Percentiles rank a stretch among this genome's conserved stretches.
phyloP scores from a whole-genome alignment of 1,139 yeast species.

The Spathaspora sp. region DNA sequence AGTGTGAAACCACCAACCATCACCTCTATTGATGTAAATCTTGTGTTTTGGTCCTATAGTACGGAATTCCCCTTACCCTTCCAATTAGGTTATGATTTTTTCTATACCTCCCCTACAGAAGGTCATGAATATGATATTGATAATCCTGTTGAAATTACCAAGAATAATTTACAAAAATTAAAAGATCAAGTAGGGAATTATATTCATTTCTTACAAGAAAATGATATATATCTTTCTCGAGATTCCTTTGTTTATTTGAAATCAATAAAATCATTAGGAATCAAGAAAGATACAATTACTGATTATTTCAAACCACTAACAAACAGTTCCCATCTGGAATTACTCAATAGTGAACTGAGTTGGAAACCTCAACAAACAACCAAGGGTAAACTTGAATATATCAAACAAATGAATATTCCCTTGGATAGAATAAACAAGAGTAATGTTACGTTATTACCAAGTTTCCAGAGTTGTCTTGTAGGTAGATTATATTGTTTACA shows the following conservation, averaged over 20 bases:
- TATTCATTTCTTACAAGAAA: conserved; percentile 35
- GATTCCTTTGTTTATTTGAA: conserved; percentile 38
- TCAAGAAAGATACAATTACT: conserved; percentile 42
- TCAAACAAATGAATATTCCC: conserved; percentile 30
- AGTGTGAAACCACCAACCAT: conserved; percentile 32
- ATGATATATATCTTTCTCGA: conserved; percentile 32
- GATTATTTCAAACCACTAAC: conserved; percentile 35
- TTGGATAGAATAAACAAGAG: conserved; percentile 34
- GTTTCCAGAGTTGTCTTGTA: conserved; percentile 45
- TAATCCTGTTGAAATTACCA: conserved; percentile 34
- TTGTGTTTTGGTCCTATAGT: conserved; percentile 44
- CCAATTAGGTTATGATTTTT: conserved; percentile 42
- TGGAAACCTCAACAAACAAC: conserved; percentile 29
- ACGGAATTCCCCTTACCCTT: conserved; percentile 46
- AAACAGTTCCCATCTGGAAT: conserved; percentile 20
- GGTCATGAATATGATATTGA: conserved; percentile 10
- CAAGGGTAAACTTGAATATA: conserved; percentile 25
- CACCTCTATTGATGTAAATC: conserved; percentile 32
- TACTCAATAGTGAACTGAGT: conserved; percentile 21
- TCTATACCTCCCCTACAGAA: conserved; percentile 23
- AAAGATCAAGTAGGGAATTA: conserved; percentile 37
- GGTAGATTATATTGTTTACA: conserved; percentile 46
- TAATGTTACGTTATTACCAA: conserved; percentile 41
- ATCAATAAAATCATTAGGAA: conserved; percentile 38
- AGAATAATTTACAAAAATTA: conserved; percentile 34